Base-by-base conservation (phyloP, 805 yeast species). In the Candida ponderosae region DNA sequence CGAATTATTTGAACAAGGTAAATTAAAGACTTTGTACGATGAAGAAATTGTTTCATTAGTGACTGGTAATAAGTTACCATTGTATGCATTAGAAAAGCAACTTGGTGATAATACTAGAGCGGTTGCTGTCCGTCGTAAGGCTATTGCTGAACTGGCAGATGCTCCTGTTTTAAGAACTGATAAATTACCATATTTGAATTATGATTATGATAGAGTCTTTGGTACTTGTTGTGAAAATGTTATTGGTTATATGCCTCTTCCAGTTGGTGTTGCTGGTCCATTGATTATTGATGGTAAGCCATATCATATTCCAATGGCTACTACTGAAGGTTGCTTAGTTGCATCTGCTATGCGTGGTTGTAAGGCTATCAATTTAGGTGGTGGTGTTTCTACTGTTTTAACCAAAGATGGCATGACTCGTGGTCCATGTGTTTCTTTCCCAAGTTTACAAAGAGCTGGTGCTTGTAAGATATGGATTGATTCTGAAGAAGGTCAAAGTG, bases 221-320 rank as follows among this genome's bases (percentile, higher is more conserved):
- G 98, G 98, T 43, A 97, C 98, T 9, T 93, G 99, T 66, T 93
- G 99, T 68, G 99, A 93, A 61, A 93, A 93, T 55, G 99, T 93
- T 40, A 83, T 93, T 59, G 99, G 99, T 23, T 93, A 71, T 57
- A 76, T 90, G 79, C 99, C 98, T 20, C 60, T 93, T 31, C 99
- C 99, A 6, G 87, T 93, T 39, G 99, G 99, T 60, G 81, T 93
- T 56, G 97, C 97, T 20, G 99, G 99, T 37, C 99, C 99, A 9
- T 63, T 93, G 58, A 70, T 86, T 38, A 85, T 93, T 52, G 97
- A 93, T 60, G 94, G 90, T 36, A 77, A 72, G 46, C 79, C 94
- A 33, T 82, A 73, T 59, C 95, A 88, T 62, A 80, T 93, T 48
- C 99, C 99, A 29, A 87, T 93, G 95, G 99, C 99, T 20, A 93